Conservation (phyloP, 2,329 filamentous ascomycete genomes). For the Arthrobotrys sphaeroides region DNA sequence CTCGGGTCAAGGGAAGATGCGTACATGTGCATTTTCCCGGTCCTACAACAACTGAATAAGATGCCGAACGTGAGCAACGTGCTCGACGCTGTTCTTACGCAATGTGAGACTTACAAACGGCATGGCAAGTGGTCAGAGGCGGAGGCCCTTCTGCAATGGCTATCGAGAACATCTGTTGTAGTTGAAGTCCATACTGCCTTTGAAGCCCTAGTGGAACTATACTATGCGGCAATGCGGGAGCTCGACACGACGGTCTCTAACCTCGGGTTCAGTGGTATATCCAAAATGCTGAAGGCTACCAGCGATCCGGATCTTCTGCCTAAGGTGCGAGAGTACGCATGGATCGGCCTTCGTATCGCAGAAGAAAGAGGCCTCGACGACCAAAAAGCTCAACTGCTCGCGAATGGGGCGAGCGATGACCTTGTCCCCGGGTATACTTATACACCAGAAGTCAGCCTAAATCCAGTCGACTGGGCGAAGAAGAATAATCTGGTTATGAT, state of each 20-base stretch:
- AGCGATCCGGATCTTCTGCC: neutral
- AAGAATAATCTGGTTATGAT: conserved; percentile 14
- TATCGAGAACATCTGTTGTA: conserved; percentile 5
- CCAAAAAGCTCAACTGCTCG: neutral
- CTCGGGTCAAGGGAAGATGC: conserved; percentile 57
- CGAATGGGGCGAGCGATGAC: conserved; percentile 22
- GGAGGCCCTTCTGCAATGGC: conserved; percentile 14
- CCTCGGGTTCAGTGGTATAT: conserved; percentile 35
- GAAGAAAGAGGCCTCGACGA: conserved; percentile 20
- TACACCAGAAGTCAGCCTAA: neutral
- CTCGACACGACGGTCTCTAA: neutral
- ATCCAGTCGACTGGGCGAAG: conserved; percentile 30
- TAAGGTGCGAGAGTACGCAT: conserved; percentile 16
- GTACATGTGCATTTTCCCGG: conserved; percentile 59
- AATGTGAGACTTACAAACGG: conserved; percentile 7
- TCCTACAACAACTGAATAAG: conserved; percentile 52
- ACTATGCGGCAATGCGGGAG: conserved; percentile 33
- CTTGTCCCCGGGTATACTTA: conserved; percentile 15
- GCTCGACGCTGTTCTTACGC: conserved; percentile 9
- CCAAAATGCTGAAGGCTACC: conserved; percentile 19
- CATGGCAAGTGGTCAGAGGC: conserved; percentile 17
- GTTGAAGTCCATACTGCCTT: neutral
- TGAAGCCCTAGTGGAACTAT: conserved; percentile 20
- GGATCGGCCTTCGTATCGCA: conserved; percentile 32
- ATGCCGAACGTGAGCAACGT: conserved; percentile 28